Percentiles rank a stretch among this genome's conserved stretches.
Evolutionary conservation across 805 yeast species (phyloP).

Genomic region (Candida suzukii): DNA sequence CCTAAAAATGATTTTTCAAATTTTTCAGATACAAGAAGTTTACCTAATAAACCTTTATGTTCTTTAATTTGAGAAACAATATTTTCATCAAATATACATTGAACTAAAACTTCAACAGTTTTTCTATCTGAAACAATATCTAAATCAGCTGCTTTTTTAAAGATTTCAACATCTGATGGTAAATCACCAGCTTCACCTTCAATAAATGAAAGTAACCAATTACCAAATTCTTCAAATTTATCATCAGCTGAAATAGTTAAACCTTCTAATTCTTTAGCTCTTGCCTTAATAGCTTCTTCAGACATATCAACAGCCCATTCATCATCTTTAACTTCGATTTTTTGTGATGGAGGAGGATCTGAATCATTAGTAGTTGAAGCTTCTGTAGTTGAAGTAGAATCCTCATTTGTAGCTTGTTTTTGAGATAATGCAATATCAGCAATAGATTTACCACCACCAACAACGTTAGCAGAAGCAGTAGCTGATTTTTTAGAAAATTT

Average conservation of each 20-base stretch:
- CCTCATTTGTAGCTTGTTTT: conserved; percentile 29
- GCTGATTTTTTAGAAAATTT: conserved; percentile 72
- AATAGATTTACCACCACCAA: conserved; percentile 80
- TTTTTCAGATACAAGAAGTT: conserved; percentile 58
- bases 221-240: conserved; percentile 74
- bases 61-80: conserved; percentile 63
- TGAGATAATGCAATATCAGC: conserved; percentile 65
- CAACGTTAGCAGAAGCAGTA: conserved; percentile 83
- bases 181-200: conserved; percentile 42
- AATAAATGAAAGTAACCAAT: conserved; percentile 62
- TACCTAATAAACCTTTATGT: conserved; percentile 79
- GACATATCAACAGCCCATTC: conserved; percentile 98
- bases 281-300: conserved; percentile 88
- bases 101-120: conserved; percentile 88
- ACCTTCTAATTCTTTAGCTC: conserved; percentile 83
- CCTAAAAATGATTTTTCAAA: conserved; percentile 90
- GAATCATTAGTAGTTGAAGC: conserved; percentile 64
- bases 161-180: conserved; percentile 85
- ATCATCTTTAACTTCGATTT: conserved; percentile 72
- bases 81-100: conserved; percentile 74
- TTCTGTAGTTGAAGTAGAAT: conserved; percentile 32
- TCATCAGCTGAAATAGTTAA: conserved; percentile 37
- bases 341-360: conserved; percentile 62
- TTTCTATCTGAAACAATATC: conserved; percentile 66
- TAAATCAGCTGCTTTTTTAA: conserved; percentile 78